phyloP scores from a whole-genome alignment of 441 rosid genomes.

The Bocquillonia castaneifolia region DNA sequence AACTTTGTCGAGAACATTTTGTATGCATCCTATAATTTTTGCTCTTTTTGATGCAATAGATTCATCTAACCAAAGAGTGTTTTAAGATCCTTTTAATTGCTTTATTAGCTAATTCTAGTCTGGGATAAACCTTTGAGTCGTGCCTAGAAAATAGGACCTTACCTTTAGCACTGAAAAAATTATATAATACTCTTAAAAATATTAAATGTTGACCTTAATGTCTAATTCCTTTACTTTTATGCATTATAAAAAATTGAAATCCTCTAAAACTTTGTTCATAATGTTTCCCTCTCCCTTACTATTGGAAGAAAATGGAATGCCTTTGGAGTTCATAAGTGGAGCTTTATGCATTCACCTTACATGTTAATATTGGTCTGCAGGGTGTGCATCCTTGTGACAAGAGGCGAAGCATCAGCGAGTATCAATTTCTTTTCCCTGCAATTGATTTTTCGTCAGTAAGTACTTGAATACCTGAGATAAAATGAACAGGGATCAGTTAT shows the following conservation, averaged over 20 bases:
- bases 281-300: not conserved
- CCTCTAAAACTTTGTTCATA: not conserved
- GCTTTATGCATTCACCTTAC: conserved; percentile 5
- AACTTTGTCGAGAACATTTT: conserved; percentile 92
- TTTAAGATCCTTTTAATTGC: not conserved
- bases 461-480: conserved; percentile 31
- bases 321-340: not conserved
- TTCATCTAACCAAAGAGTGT: not conserved
- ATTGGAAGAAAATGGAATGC: not conserved
- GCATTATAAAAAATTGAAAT: not conserved
- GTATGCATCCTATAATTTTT: conserved; percentile 35
- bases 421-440: conserved; percentile 83
- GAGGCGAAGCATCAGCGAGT: conserved; percentile 71
- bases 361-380: conserved; percentile 39
- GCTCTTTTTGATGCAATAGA: conserved; percentile 1
- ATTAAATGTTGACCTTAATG: not conserved
- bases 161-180: not conserved
- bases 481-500: conserved; percentile 18
- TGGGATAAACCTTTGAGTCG: not conserved
- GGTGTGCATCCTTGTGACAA: conserved; percentile 93
- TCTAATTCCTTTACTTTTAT: not conserved
- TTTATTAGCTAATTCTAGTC: not conserved
- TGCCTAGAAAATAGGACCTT: not conserved
- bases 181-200: not conserved
- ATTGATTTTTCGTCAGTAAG: conserved; percentile 93